Base-by-base conservation (phyloP, 129 eudicot genomes). In the Glebionis coronaria region DNA sequence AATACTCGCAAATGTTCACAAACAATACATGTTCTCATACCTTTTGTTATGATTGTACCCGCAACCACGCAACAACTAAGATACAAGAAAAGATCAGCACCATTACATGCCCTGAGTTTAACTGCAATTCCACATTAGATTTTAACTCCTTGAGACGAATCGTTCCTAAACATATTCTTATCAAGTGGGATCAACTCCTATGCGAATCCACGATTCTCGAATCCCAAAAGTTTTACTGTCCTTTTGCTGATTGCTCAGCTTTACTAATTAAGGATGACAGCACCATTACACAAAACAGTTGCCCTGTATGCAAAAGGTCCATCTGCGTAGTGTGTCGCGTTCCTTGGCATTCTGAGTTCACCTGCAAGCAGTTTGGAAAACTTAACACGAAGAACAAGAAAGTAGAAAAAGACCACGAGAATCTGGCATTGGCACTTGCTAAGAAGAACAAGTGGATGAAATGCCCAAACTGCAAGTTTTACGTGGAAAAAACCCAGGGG, bases 381-480 rank as follows among this genome's bases (percentile, higher is more conserved):
- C 68, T 84, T 64, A 72, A 62, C 14, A 57, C 28, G 42, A 6
- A 9, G 6, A 68, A 78, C 13, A 72, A 62, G 50, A 70, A 61
- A 45, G 66, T 70, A 56, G 70, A 77, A 47, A 69, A 56, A 12
- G 86, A 75, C n/a, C 2, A 35, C 10, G 42, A 35, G 42, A 63
- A 49, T 19, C 45, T 78, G 70, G 70, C 75, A 1, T 38, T 68
- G n/a, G 29, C 47, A 53, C 83, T 84, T 31, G 90, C 86, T 5
- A 84, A 78, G 83, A 78, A 84, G 82, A 84, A 84, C 21, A 68
- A 59, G 1, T 84, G 90, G 90, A 77, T 35, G 78, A 81, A 65
- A 61, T 84, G 90, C 50, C 82, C 90, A 13, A 75, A 16, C 5
- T 84, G 90, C 58, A 84, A 81, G 63, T 68, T 75, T 27, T 75